Evolutionary conservation across 2,329 filamentous ascomycete genomes (phyloP), one percentile per base, ranked within the genome.

Genomic region (Beauveria scarabaeidicola): DNA sequence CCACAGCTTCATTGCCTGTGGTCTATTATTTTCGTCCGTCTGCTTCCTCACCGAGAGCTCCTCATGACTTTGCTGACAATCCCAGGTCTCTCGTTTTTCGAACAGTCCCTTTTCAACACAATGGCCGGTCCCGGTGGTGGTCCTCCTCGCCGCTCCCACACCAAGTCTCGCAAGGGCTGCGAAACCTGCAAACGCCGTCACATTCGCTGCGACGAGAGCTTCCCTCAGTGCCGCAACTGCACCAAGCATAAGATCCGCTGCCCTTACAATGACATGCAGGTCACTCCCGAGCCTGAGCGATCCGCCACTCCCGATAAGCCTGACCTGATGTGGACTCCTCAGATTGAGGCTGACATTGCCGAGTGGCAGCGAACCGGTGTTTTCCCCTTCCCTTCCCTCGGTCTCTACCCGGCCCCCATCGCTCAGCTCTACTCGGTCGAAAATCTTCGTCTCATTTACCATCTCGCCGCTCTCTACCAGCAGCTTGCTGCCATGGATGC

Each of bases 221-320:
- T 96, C 69, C 94, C 94, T 55, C 94, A 99, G 83, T 99, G 93
- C 78, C 91, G 91, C 69, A 99, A 99, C 76, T 99, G 94, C 77
- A 97, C 93, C 63, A 99, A 97, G 77, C 94, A 99, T 77, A 96
- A 97, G 78, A 94, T 95, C 68, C 89, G 92, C 69, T 99, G 94
- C 76, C 94, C 96, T 68, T 99, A 97, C 78, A 95, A 96, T 81
- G 92, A 97, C 71, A 86, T 87, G 69, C 84, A 89, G 52, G 80
- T 84, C 50, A 81, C 87, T 61, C 67, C 72, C 58, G 86, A 89
- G 65, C 79, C 84, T 66, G 81, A 85, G 66, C 78, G 83, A 65
- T 80, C 82, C 53, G 79, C 82, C 41, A 77, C 79, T 46, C 84
- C 83, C 64, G 83, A 85, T 63, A 85, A 82, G 74, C 80, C 84